phyloP scores from a whole-genome alignment of 1,284 basidiomycete species.

The Trichosporon sp. region DNA sequence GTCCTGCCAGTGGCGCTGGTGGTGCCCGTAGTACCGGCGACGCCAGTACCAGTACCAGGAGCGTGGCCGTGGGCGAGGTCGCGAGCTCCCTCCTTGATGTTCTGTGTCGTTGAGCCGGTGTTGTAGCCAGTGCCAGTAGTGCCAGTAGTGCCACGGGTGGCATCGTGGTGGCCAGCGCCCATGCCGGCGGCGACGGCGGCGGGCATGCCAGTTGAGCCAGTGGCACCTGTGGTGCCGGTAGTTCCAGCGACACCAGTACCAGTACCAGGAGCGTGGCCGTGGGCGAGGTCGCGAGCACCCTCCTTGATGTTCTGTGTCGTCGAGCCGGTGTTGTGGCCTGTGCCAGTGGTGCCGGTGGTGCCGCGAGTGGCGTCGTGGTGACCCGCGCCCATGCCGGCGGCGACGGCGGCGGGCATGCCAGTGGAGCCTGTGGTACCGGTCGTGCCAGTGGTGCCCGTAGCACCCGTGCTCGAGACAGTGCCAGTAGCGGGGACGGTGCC shows the following conservation, averaged over 20 bases:
- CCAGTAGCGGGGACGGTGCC: background rate
- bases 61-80: background rate
- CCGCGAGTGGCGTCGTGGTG: background rate
- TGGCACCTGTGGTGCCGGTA: background rate
- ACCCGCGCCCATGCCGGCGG: background rate
- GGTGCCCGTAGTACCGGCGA: background rate
- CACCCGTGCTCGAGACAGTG: constrained; percentile 7
- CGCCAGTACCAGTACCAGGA: background rate
- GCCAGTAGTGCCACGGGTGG: background rate
- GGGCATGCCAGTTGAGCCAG: background rate
- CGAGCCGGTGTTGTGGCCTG: background rate
- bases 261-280: background rate
- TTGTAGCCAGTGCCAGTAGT: background rate
- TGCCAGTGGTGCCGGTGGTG: background rate
- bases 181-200: background rate
- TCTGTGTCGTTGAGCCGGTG: background rate
- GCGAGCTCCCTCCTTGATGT: background rate
- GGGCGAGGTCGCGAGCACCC: background rate
- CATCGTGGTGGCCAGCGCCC: background rate
- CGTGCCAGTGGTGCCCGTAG: background rate
- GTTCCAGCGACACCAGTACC: background rate
- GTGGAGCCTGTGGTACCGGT: background rate
- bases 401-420: background rate
- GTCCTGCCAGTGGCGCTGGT: background rate
- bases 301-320: background rate